Percentiles rank a stretch among this genome's conserved stretches.
Evolutionary conservation across 805 yeast species (phyloP).

Genomic region (Candida nanaspora): DNA sequence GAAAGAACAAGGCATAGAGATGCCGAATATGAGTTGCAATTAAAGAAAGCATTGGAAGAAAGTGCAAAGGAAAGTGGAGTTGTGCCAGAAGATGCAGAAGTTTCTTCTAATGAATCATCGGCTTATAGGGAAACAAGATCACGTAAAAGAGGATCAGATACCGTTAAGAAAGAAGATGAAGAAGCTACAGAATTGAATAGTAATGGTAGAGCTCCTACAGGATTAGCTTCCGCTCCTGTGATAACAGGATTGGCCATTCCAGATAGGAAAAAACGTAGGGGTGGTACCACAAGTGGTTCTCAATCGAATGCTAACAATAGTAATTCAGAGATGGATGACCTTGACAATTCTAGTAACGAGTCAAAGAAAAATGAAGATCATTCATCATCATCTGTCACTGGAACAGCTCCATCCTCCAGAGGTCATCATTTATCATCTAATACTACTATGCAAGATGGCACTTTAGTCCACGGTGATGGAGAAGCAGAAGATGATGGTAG

Average conservation of each 20-base stretch:
- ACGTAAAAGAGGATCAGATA: conserved; percentile 12
- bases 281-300: neutral
- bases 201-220: neutral
- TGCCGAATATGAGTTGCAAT: conserved; percentile 27
- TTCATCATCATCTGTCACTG: neutral
- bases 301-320: neutral
- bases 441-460: no score
- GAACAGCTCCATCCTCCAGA: neutral
- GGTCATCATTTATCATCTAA: no score
- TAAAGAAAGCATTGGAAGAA: conserved; percentile 44
- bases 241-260: neutral
- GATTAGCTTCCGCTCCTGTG: neutral
- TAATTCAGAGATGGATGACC: neutral
- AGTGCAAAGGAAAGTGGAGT: conserved; percentile 46
- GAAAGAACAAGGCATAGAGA: conserved; percentile 23
- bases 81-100: conserved; percentile 27
- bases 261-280: conserved; percentile 1
- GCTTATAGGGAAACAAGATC: conserved; percentile 19
- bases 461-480: neutral
- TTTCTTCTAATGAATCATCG: conserved; percentile 19
- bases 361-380: neutral
- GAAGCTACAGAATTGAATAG: neutral
- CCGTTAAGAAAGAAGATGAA: conserved; percentile 1
- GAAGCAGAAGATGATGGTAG: neutral
- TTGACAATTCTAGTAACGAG: neutral